Conservation (phyloP, 148 eudicot species). For the Mesembryanthemum crystallinum region DNA sequence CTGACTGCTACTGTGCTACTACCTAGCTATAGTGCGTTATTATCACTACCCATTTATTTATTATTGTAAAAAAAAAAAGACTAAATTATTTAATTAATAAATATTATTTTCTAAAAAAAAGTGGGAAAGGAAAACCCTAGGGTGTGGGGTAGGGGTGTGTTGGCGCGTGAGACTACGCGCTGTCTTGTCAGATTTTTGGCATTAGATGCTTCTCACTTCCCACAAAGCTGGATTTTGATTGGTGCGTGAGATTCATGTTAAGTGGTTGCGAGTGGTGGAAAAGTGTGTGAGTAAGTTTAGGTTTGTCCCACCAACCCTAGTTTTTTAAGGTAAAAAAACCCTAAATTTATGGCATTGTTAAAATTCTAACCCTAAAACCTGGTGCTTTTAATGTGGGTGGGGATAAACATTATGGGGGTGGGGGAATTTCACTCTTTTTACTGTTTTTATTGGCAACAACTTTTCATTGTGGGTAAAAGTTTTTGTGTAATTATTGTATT, state of each 20-base stretch:
- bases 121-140: constrained; percentile 29
- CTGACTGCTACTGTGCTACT: constrained; percentile 18
- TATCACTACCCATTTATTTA: constrained; percentile 27
- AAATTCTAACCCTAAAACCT: constrained; percentile 38
- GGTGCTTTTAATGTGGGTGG: constrained; percentile 27
- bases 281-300: background rate
- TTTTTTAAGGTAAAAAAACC: constrained; percentile 32
- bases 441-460: background rate
- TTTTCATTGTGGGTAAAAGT: constrained; percentile 6
- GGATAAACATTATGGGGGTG: too few relatives aligned
- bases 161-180: constrained; percentile 21
- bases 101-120: background rate
- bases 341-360: constrained; percentile 22
- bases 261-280: background rate
- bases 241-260: constrained; percentile 22
- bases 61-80: background rate
- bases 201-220: constrained; percentile 22
- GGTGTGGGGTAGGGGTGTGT: constrained; percentile 1
- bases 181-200: constrained; percentile 25
- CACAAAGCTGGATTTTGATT: constrained; percentile 23
- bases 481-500: background rate
- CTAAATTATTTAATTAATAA: background rate
- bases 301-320: constrained; percentile 36
- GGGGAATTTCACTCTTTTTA: constrained; percentile 17
- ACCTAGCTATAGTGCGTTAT: constrained; percentile 26